Evolutionary conservation across 352 stramenopile genomes (phyloP).

Genomic region (Blastocystis hominis): DNA sequence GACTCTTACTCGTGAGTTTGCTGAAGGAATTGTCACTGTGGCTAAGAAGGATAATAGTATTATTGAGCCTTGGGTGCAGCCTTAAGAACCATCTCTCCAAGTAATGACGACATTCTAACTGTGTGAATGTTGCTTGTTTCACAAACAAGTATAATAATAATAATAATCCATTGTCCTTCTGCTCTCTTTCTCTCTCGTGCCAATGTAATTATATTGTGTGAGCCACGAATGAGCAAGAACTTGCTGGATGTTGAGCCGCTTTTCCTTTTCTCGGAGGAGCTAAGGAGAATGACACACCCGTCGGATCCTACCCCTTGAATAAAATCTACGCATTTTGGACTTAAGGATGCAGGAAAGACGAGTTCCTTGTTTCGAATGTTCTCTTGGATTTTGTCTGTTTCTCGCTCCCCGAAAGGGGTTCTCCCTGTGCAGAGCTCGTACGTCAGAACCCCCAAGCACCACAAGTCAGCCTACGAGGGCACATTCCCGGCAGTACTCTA

Average conservation of each 20-base stretch:
- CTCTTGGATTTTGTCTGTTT: not conserved
- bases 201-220: no score
- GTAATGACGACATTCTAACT: no score
- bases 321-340: not conserved
- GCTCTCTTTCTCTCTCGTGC: no score
- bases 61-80: no score
- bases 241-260: not conserved
- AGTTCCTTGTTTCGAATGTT: not conserved
- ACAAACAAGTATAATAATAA: no score
- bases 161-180: no score
- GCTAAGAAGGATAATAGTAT: no score
- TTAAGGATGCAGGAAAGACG: not conserved
- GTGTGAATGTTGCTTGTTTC: no score
- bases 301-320: not conserved
- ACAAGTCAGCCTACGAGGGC: constrained; percentile 24
- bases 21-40: no score
- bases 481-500: not conserved
- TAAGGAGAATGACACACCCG: not conserved
- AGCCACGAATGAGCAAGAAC: constrained; percentile 20
- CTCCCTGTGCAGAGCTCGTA: constrained; percentile 39
- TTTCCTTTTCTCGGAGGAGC: not conserved
- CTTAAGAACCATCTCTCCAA: no score
- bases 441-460: constrained; percentile 36
- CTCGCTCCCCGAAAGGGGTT: not conserved
- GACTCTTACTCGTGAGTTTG: no score